phyloP scores from a whole-genome alignment of 306 rosid genomes.

The Quercus mongolica region DNA sequence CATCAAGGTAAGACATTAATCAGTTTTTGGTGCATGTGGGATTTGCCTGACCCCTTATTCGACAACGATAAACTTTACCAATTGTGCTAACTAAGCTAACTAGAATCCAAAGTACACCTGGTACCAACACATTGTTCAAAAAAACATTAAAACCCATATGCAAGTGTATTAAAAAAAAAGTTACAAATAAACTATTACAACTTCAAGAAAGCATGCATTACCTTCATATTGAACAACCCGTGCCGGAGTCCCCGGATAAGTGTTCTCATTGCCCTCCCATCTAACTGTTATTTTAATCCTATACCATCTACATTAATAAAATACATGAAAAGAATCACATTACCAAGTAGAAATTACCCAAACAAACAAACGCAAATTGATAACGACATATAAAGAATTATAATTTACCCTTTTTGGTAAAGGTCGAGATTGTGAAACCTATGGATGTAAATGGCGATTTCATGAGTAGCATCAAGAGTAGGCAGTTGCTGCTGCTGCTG shows the following conservation, averaged over 20 bases:
- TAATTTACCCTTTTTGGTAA: constrained; percentile 72
- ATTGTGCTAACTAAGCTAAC: no score
- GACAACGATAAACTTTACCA: no score
- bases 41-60: no score
- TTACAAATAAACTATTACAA: constrained; percentile 12
- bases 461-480: constrained; percentile 65
- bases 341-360: neutral
- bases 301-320: constrained; percentile 56
- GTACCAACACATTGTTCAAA: no score
- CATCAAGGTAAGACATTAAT: no score
- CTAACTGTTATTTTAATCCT: constrained; percentile 75
- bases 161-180: constrained; percentile 15
- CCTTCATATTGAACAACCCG: constrained; percentile 91
- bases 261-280: constrained; percentile 62
- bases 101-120: no score
- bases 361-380: neutral
- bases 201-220: constrained; percentile 18
- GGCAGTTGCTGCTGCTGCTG: constrained; percentile 28
- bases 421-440: constrained; percentile 93
- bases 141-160: neutral
- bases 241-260: constrained; percentile 73
- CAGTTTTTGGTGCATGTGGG: no score
- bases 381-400: neutral
- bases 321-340: neutral
- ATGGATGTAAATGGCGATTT: constrained; percentile 81